Conservation (phyloP, 352 stramenopile species). For the Phytopythium litorale region DNA sequence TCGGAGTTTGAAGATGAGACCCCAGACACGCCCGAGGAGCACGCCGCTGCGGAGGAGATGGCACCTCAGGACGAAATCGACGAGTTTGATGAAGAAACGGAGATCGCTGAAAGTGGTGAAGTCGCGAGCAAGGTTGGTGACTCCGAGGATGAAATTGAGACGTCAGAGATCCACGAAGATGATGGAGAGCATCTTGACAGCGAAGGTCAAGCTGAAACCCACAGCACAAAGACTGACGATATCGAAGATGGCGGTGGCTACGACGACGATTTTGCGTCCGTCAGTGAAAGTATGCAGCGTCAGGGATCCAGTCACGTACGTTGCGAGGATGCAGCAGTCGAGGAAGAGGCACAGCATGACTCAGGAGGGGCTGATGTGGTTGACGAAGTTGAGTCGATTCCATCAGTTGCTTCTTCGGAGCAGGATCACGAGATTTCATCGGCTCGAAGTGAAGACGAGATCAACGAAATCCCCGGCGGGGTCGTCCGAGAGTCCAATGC, state of each 20-base stretch:
- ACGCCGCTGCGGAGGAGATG: neutral
- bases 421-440: neutral
- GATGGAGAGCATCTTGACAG: constrained; percentile 4
- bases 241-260: constrained; percentile 20
- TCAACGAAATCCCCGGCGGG: neutral
- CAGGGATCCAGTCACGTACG: neutral
- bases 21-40: neutral
- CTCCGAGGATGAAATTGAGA: neutral
- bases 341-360: constrained; percentile 3
- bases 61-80: neutral
- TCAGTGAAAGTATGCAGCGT: constrained; percentile 11
- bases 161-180: constrained; percentile 1
- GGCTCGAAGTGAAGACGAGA: neutral
- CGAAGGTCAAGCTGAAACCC: neutral
- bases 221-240: constrained; percentile 2
- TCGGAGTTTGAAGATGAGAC: constrained; percentile 7
- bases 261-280: constrained; percentile 42
- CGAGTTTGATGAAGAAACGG: neutral
- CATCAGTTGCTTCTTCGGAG: neutral
- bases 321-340: neutral
- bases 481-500: neutral
- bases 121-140: neutral
- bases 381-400: constrained; percentile 5
- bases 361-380: neutral
- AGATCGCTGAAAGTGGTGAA: neutral